phyloP scores from a whole-genome alignment of 768 basidiomycete genomes.

The Mycena kentingensis region DNA sequence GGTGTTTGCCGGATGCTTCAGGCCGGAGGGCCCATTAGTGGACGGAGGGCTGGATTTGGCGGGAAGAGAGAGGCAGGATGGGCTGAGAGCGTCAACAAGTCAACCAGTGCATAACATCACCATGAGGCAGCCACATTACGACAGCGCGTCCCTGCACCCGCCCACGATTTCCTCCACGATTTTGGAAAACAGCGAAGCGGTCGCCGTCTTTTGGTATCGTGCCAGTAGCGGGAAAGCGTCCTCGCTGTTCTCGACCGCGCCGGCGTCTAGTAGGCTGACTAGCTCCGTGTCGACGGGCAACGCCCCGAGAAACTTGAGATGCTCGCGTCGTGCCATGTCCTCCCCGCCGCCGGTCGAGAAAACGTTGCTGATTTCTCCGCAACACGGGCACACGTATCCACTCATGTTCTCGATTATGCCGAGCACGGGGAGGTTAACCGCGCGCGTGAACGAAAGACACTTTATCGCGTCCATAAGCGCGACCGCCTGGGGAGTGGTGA shows the following conservation, averaged over 20 bases:
- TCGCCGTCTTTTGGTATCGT: constrained; percentile 67
- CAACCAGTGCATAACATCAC: too few relatives aligned
- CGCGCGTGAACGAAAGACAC: constrained; percentile 92
- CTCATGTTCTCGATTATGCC: constrained; percentile 99
- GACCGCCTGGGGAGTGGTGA: constrained; percentile 97
- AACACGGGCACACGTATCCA: constrained; percentile 96
- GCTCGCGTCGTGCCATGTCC: constrained; percentile 79
- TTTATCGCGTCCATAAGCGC: constrained; percentile 95
- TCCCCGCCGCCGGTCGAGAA: constrained; percentile 94
- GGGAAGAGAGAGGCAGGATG: too few relatives aligned
- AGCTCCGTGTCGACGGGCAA: constrained; percentile 93
- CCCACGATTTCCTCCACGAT: constrained; percentile 53
- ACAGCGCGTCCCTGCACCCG: constrained; percentile 15
- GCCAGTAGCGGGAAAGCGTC: constrained; percentile 54
- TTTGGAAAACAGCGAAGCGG: constrained; percentile 64
- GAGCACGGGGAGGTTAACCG: constrained; percentile 82
- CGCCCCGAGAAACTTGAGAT: constrained; percentile 77
- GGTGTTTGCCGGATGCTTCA: neutral
- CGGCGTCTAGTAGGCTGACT: constrained; percentile 80
- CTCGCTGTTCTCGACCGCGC: constrained; percentile 34
- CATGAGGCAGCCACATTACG: too few relatives aligned
- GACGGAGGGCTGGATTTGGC: neutral
- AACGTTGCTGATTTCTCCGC: constrained; percentile 91
- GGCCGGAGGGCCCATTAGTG: constrained; percentile 3
- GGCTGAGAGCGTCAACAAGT: too few relatives aligned